These are phyloP conservation scores for Microdochium nivale DNA, from an alignment of 2,329 filamentous ascomycete genomes.

Conservation along the genomic window DNA sequence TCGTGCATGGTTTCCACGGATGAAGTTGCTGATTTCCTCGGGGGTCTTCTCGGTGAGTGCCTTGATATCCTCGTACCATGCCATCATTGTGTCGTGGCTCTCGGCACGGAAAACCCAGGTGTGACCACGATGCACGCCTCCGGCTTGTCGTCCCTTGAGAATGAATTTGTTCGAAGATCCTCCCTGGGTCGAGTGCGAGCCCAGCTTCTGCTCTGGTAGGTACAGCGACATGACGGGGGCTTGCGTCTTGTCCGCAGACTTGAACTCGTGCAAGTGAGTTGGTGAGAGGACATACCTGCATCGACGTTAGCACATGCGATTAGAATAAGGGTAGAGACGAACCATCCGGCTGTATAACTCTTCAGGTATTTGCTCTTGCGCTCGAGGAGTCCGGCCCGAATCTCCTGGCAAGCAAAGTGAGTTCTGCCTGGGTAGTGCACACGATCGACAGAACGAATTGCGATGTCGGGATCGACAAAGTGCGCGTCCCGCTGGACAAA, in stretches of 20 bases:
- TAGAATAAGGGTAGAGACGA: conserved; percentile 24
- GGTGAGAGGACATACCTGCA: conserved; percentile 87
- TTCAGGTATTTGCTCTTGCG: conserved; percentile 98
- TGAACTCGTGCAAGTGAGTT: conserved; percentile 97
- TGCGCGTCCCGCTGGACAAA: conserved; percentile 77
- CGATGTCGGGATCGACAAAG: conserved; percentile 77
- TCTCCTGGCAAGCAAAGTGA: conserved; percentile 72
- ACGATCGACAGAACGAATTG: conserved; percentile 68
- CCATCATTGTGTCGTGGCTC: conserved; percentile 88
- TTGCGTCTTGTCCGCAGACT: conserved; percentile 89
- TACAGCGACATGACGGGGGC: conserved; percentile 94
- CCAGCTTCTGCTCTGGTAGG: conserved; percentile 88
- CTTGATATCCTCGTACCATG: conserved; percentile 92
- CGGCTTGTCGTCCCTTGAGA: conserved; percentile 90
- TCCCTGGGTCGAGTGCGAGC: conserved; percentile 74
- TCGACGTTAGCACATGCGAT: conserved; percentile 9
- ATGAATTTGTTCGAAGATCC: conserved; percentile 96
- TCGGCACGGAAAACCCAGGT: conserved; percentile 66
- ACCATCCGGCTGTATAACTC: conserved; percentile 94
- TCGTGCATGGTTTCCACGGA: conserved; percentile 64
- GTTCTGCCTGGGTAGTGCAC: conserved; percentile 90
- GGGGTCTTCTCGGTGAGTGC: conserved; percentile 79
- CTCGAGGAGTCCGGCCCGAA: conserved; percentile 84
- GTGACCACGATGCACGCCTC: conserved; percentile 77
- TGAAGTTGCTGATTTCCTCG: conserved; percentile 81